Percentiles rank a stretch among this genome's conserved stretches.
phyloP scores from a whole-genome alignment of 2,329 filamentous ascomycete species.

The Penicillium capsulatum region DNA sequence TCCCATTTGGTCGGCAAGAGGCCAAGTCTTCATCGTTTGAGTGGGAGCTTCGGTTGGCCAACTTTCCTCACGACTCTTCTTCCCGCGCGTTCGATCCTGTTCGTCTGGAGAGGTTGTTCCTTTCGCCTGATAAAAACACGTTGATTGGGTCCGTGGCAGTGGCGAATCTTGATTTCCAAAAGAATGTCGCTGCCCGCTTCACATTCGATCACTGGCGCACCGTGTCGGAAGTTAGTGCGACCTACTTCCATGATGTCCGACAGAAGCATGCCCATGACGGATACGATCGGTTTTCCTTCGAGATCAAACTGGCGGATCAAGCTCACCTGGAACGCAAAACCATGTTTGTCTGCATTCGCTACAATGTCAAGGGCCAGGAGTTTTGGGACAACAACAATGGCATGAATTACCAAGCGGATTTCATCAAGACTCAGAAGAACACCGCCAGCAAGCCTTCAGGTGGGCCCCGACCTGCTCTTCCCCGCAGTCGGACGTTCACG shows the following conservation, averaged over 20 bases:
- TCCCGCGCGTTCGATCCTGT: conserved; percentile 60
- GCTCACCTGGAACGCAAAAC: conserved; percentile 91
- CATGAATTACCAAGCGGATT: conserved; percentile 91
- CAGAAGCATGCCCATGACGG: conserved; percentile 60
- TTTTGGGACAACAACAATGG: conserved; percentile 91
- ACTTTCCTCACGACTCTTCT: conserved; percentile 69
- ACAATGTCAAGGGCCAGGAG: conserved; percentile 76
- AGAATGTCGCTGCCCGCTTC: conserved; percentile 84
- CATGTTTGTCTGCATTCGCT: conserved; percentile 85
- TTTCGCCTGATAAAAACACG: conserved; percentile 82
- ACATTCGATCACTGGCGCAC: conserved; percentile 99
- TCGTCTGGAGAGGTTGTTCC: conserved; percentile 78
- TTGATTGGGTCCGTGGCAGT: conserved; percentile 80
- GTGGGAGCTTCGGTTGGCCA: conserved; percentile 81
- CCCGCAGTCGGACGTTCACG: conserved; percentile 62
- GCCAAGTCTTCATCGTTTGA: conserved; percentile 60
- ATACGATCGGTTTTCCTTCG: conserved; percentile 88
- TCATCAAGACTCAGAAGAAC: conserved; percentile 70
- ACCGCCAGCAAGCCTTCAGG: conserved; percentile 52
- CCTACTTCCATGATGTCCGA: conserved; percentile 75
- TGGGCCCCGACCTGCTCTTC: conserved; percentile 54
- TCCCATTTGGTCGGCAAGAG: conserved; percentile 65
- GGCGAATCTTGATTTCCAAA: conserved; percentile 84
- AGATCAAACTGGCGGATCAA: conserved; percentile 85
- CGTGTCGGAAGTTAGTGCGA: conserved; percentile 86